phyloP scores from a whole-genome alignment of 2,329 filamentous ascomycete species.

The Verticillium longisporum region DNA sequence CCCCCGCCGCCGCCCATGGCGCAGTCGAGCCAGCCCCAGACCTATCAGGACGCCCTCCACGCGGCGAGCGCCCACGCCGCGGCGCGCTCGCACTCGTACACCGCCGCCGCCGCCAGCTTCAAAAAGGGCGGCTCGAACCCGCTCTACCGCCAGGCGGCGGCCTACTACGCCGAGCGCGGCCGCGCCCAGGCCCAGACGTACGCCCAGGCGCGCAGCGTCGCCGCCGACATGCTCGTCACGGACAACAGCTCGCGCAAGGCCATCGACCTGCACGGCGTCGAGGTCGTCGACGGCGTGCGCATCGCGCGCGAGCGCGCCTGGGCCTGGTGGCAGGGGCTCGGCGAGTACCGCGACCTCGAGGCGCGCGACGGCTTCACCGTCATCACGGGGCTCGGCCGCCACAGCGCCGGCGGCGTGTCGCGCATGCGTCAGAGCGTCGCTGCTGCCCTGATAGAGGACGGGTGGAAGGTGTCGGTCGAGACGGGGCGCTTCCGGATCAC shows the following conservation, averaged over 20 bases:
- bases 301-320: slow-evolving; percentile 64
- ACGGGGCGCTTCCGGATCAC: slow-evolving; percentile 65
- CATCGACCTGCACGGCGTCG: slow-evolving; percentile 79
- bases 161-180: slow-evolving; percentile 66
- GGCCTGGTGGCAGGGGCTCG: slow-evolving; percentile 70
- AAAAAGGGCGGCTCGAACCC: slow-evolving; percentile 58
- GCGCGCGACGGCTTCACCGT: slow-evolving; percentile 59
- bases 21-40: neutral
- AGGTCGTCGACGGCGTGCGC: slow-evolving; percentile 70
- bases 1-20: neutral
- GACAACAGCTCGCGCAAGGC: slow-evolving; percentile 48
- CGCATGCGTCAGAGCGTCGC: slow-evolving; percentile 75
- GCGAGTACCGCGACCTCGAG: slow-evolving; percentile 51
- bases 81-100: slow-evolving; percentile 21
- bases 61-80: slow-evolving; percentile 18
- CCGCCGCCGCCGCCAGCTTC: slow-evolving; percentile 32
- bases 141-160: slow-evolving; percentile 68
- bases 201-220: slow-evolving; percentile 52
- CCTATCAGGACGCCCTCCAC: slow-evolving; percentile 12
- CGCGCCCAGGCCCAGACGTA: slow-evolving; percentile 55
- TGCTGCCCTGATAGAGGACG: slow-evolving; percentile 65
- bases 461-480: slow-evolving; percentile 73
- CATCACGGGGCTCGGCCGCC: slow-evolving; percentile 73
- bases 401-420: slow-evolving; percentile 70
- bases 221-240: slow-evolving; percentile 65